Evolutionary conservation across 2,329 filamentous ascomycete genomes (phyloP).

Genomic region (Alternaria sp.): DNA sequence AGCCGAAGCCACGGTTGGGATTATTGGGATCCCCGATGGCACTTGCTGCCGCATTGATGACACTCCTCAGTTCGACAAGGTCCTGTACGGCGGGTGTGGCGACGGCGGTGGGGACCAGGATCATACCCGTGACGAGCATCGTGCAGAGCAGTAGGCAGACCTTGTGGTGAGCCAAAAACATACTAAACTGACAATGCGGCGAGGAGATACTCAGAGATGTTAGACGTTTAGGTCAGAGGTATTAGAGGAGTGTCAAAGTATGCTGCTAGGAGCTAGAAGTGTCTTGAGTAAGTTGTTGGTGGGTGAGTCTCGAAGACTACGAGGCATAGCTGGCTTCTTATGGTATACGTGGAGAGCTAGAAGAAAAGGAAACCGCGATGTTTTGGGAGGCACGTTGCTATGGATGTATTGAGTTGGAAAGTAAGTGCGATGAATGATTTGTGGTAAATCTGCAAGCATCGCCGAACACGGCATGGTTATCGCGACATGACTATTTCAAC

Average conservation of each 20-base stretch:
- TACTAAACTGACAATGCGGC: conserved; percentile 17
- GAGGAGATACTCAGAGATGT: conserved; percentile 3
- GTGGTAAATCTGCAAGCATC: neutral
- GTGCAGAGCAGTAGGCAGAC: conserved; percentile 12
- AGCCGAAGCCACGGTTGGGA: conserved; percentile 40
- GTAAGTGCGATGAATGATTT: neutral
- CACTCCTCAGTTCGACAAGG: conserved; percentile 35
- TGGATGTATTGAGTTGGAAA: neutral
- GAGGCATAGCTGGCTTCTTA: neutral
- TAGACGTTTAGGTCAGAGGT: conserved; percentile 11
- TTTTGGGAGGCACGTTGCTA: neutral
- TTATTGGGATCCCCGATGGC: conserved; percentile 41
- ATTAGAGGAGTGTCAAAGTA: conserved; percentile 11
- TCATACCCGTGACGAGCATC: conserved; percentile 42
- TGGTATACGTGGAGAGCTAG: neutral
- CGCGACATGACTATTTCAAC: neutral
- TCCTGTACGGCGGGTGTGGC: conserved; percentile 42
- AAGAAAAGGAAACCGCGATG: neutral
- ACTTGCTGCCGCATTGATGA: conserved; percentile 41
- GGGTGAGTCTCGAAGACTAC: conserved; percentile 5
- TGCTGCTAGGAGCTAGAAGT: conserved; percentile 30
- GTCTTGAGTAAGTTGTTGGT: conserved; percentile 22
- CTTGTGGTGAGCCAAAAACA: conserved; percentile 11
- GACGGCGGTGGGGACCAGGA: conserved; percentile 35
- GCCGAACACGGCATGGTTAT: neutral